Conservation (phyloP, 176 grass and related monocot genomes). For the Oryza punctata region DNA sequence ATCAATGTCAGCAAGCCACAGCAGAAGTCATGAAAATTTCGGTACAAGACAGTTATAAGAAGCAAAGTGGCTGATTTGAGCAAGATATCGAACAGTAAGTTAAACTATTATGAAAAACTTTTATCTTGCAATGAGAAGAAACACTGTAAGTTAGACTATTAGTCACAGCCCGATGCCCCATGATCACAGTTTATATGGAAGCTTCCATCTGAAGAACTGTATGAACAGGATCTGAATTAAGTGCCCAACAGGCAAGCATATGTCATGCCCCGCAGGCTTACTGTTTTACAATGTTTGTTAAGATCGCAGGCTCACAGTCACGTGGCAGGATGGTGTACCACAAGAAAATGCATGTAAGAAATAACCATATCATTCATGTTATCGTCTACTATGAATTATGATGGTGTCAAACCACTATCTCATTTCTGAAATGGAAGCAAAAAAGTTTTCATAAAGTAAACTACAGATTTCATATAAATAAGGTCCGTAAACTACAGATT, state of each 20-base stretch:
- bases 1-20: background rate
- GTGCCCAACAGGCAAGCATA: background rate
- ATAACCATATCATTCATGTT: background rate
- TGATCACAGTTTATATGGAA: background rate
- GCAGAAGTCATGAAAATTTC: background rate
- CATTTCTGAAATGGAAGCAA: conserved; percentile 13
- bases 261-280: background rate
- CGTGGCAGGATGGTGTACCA: background rate
- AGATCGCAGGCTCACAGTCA: background rate
- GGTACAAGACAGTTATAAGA: background rate
- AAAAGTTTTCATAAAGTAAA: conserved; percentile 1
- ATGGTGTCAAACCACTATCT: background rate
- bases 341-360: conserved; percentile 3
- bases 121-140: background rate
- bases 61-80: background rate
- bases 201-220: background rate
- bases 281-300: background rate
- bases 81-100: background rate
- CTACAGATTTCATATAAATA: background rate
- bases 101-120: background rate
- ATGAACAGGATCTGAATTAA: background rate
- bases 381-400: background rate
- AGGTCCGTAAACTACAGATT: background rate
- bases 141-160: background rate
- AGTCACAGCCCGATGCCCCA: background rate